Evolutionary conservation across 164 flowering plant species (phyloP), one percentile per base, ranked within the genome.

Genomic region (Magnolia sinica): DNA sequence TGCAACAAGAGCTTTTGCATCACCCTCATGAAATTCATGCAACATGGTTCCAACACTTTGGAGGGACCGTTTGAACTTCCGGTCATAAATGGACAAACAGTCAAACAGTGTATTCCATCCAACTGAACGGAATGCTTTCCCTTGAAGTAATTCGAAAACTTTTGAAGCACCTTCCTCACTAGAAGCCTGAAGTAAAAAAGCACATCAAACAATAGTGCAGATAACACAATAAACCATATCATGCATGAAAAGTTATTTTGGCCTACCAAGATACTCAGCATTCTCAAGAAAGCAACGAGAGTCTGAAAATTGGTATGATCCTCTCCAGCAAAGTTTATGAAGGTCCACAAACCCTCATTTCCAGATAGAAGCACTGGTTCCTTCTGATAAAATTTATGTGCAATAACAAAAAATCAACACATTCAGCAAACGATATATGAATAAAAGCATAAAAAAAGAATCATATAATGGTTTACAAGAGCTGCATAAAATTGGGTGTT

Each of bases 21-120:
- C 99, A 70, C 98, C 99, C 84, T 96, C 99, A 78, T 88, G 97
- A 82, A 96, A 90, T 80, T 96, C 98, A 2, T 97, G 99, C 81
- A 96, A 84, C 76, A 87, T 79, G 50, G 93, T 84, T 50, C 95
- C 97, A 55, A 91, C 70, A 77, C 82, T 90, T 82, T 91, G 97
- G 77, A 92, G 83, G 63, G 97, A 84, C 80, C 88, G 96, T 78
- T 90, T 94, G 78, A 96, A 91, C 84, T 91, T 94, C 69, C 92
- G 95, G 68, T 92, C 98, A 81, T 92, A 92, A 61, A 92, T 89
- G 37, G 95, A 87, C 76, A 96, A 83, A 81, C 97, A 96, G 78
- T 91, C 95, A 83, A 96, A 96, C 83, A 94, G 81, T 71, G 96
- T 92, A 77, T 86, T 89, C 99, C 99, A 96, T 29, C 97, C 92